A percentile compares a stretch with the other conserved stretches of the same genome.
phyloP scores from a whole-genome alignment of 495 filamentous ascomycete species.

The Chaetomium cochliodes region DNA sequence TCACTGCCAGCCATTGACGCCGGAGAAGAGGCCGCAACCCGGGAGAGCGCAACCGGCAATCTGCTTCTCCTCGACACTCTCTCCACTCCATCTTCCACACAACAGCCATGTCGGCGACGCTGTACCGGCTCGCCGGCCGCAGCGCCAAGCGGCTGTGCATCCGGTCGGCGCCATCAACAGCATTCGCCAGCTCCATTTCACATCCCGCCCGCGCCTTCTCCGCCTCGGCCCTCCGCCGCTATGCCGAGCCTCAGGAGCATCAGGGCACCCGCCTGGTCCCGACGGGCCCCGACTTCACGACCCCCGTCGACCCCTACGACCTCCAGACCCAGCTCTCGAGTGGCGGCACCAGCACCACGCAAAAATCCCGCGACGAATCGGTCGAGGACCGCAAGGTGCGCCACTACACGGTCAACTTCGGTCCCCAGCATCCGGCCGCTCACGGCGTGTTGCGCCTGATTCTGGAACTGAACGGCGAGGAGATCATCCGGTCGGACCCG shows the following conservation, averaged over 20 bases:
- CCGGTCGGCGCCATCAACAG: slow-evolving; percentile 14
- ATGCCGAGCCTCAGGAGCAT: slow-evolving; percentile 57
- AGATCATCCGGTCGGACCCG: slow-evolving; percentile 93
- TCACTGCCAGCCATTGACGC: slow-evolving; percentile 25
- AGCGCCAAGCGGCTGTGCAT: slow-evolving; percentile 55
- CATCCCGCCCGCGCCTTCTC: slow-evolving; percentile 61
- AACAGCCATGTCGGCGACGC: slow-evolving; percentile 47
- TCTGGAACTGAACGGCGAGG: slow-evolving; percentile 95
- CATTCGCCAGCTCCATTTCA: slow-evolving; percentile 22
- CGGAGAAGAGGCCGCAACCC: slow-evolving; percentile 31
- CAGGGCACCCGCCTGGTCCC: slow-evolving; percentile 67
- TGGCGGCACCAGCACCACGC: slow-evolving; percentile 39
- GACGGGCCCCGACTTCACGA: slow-evolving; percentile 62
- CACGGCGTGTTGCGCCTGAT: slow-evolving; percentile 98
- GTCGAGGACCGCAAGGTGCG: slow-evolving; percentile 80
- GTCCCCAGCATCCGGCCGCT: slow-evolving; percentile 97
- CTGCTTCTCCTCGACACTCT: slow-evolving; percentile 11
- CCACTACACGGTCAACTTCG: slow-evolving; percentile 99
- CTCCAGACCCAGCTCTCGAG: neutral
- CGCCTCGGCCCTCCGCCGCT: slow-evolving; percentile 61
- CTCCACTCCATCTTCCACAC: neutral
- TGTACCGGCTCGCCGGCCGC: slow-evolving; percentile 55
- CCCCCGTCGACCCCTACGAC: slow-evolving; percentile 43
- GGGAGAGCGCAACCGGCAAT: slow-evolving; percentile 18
- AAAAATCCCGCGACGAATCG: slow-evolving; percentile 49